Conservation (phyloP, 306 rosid species). For the Prunus mume region DNA sequence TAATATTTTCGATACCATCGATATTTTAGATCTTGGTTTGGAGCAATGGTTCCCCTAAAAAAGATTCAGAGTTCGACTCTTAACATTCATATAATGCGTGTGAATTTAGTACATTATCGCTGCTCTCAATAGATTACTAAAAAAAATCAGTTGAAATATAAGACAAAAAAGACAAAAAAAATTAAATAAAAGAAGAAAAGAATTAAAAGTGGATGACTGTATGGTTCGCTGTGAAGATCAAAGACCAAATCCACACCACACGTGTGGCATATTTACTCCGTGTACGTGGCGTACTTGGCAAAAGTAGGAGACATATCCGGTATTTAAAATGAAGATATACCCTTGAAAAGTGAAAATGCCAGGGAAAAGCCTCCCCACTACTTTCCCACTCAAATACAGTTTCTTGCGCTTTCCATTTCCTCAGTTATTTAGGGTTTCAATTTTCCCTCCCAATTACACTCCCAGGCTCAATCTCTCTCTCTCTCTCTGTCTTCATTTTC, state of each 20-base stretch:
- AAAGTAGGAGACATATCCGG: not conserved
- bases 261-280: not conserved
- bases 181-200: too few relatives aligned
- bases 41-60: too few relatives aligned
- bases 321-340: not conserved
- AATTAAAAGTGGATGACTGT: too few relatives aligned
- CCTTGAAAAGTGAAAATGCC: not conserved
- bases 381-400: slow-evolving; percentile 44
- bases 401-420: slow-evolving; percentile 34
- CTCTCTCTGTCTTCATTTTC: not conserved
- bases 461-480: not conserved
- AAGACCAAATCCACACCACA: not conserved
- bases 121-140: too few relatives aligned
- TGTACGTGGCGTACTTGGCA: not conserved
- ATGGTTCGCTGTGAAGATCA: too few relatives aligned
- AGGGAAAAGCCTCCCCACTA: not conserved
- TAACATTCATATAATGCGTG: too few relatives aligned
- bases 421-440: slow-evolving; percentile 44
- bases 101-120: too few relatives aligned
- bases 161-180: too few relatives aligned
- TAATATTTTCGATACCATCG: too few relatives aligned
- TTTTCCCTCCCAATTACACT: not conserved
- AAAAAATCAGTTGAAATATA: too few relatives aligned
- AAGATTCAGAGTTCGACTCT: too few relatives aligned
- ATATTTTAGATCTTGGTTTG: too few relatives aligned